phyloP scores from a whole-genome alignment of 805 yeast genomes.

The Pichia sporocuriosa region DNA sequence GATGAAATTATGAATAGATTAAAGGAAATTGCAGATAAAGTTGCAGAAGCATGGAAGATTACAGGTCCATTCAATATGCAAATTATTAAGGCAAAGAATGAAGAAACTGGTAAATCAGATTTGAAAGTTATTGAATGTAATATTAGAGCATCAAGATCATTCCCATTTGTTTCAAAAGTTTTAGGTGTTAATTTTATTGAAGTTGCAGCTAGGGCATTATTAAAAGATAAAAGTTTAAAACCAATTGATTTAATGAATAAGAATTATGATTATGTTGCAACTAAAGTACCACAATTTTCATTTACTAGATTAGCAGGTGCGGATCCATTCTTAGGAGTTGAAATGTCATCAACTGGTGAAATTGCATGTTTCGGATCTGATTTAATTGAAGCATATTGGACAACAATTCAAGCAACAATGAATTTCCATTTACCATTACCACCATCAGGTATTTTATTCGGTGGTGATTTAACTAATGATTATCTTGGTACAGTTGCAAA shows the following conservation, averaged over 20 bases:
- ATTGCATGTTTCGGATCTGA: slow-evolving; percentile 93
- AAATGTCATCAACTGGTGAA: slow-evolving; percentile 99
- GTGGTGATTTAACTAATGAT: slow-evolving; percentile 80
- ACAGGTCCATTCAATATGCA: slow-evolving; percentile 99
- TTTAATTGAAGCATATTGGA: slow-evolving; percentile 91
- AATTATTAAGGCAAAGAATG: slow-evolving; percentile 69
- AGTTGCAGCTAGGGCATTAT: slow-evolving; percentile 83
- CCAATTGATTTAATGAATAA: slow-evolving; percentile 80
- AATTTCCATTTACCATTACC: slow-evolving; percentile 92
- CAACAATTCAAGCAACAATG: slow-evolving; percentile 94
- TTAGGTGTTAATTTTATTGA: slow-evolving; percentile 92
- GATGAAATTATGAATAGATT: slow-evolving; percentile 62
- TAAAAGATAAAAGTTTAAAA: slow-evolving; percentile 64
- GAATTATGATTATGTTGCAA: slow-evolving; percentile 78
- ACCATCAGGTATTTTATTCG: slow-evolving; percentile 82
- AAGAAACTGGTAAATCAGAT: slow-evolving; percentile 49
- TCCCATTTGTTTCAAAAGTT: slow-evolving; percentile 98
- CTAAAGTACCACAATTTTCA: slow-evolving; percentile 97
- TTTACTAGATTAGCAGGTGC: slow-evolving; percentile 99
- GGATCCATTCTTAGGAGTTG: slow-evolving; percentile 97
- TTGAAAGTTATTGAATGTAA: slow-evolving; percentile 98
- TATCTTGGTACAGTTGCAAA: slow-evolving; percentile 69
- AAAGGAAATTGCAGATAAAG: slow-evolving; percentile 86
- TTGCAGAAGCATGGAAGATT: slow-evolving; percentile 89
- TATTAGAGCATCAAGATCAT: slow-evolving; percentile 96